A percentile compares a stretch with the other conserved stretches of the same genome.
phyloP scores from a whole-genome alignment of 768 basidiomycete species.

The Suillus paluster region DNA sequence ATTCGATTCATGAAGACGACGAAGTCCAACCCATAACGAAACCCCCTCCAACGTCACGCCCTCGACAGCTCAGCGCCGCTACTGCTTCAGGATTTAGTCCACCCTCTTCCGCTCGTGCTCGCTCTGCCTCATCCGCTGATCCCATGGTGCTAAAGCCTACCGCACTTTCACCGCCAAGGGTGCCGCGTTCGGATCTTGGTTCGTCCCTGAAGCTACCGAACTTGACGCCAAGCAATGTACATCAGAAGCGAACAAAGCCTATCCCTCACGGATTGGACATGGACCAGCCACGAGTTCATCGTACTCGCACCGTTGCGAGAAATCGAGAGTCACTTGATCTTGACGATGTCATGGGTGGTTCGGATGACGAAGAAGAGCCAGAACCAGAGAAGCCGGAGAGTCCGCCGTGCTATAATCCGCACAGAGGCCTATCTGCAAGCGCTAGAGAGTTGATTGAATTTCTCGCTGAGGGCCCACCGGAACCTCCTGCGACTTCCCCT shows the following conservation, averaged over 20 bases:
- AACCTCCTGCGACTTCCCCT: constrained; percentile 26
- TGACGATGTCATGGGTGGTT: constrained; percentile 75
- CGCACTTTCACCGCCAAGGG: constrained; percentile 25
- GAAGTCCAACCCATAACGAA: constrained; percentile 39
- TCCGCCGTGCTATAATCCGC: constrained; percentile 46
- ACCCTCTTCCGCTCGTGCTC: constrained; percentile 29
- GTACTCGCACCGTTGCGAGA: constrained; percentile 53
- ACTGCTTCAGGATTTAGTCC: constrained; percentile 39
- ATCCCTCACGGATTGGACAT: constrained; percentile 35
- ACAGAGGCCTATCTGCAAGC: constrained; percentile 44
- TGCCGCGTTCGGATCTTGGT: constrained; percentile 33
- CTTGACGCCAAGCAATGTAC: constrained; percentile 23
- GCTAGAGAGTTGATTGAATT: constrained; percentile 60
- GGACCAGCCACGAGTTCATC: constrained; percentile 21
- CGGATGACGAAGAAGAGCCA: constrained; percentile 58
- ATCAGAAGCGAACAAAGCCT: constrained; percentile 24
- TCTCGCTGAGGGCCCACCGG: constrained; percentile 60
- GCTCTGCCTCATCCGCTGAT: constrained; percentile 40
- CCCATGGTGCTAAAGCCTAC: constrained; percentile 18
- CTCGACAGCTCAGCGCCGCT: constrained; percentile 52
- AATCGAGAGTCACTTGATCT: constrained; percentile 74
- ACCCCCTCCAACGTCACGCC: constrained; percentile 42
- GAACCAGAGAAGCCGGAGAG: constrained; percentile 30
- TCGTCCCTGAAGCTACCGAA: constrained; percentile 33
- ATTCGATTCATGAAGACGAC: constrained; percentile 70